Base-by-base conservation (phyloP, 2,329 filamentous ascomycete species). In the Cadophora malorum region DNA sequence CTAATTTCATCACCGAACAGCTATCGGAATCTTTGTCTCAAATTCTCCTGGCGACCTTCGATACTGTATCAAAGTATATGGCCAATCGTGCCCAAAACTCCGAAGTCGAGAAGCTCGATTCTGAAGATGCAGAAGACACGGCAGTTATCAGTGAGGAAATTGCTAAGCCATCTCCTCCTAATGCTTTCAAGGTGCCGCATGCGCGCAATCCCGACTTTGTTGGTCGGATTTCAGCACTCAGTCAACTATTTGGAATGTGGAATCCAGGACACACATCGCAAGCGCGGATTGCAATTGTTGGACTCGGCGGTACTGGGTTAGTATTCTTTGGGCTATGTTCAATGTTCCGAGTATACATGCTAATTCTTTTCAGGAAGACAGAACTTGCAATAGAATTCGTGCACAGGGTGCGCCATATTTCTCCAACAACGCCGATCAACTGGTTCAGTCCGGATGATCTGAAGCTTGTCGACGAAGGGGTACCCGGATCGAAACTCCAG, bases 221-320 rank as follows among this genome's bases (percentile, higher is more conserved):
- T 65, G 74, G 74, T 1, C 66, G 73, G 10, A 68, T 68, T 52
- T 47, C 64, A 10, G 64, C 65, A 21, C 55, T 75, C 4, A 67
- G 66, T 10, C 69, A 71, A 58, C 49, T 75, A 21, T 70, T 74
- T 14, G 67, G 68, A n/a, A 70, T 74, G 63, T 74, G 74, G 72
- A 72, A 72, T 35, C 72, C 73, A 19, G 67, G 68, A 16, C 58
- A 65, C 19, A 73, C 67, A 47, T 64, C 62, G 12, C 60, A 50
- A 33, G 69, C 67, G 8, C 63, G 74, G 31, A 71, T 74, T 41
- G 72, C 69, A n/a, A 67, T 74, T 52, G 69, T 71, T 45, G 74
- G 73, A 5, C 64, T 75, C n/a, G 74, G 74, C 52, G 74, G 74
- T 25, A 70, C 71, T 59, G 74, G 74, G 73, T 74, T 66, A 50